A percentile compares a stretch with the other conserved stretches of the same genome.
phyloP scores from a whole-genome alignment of 2,329 filamentous ascomycete species.

The Diplodia seriata region DNA sequence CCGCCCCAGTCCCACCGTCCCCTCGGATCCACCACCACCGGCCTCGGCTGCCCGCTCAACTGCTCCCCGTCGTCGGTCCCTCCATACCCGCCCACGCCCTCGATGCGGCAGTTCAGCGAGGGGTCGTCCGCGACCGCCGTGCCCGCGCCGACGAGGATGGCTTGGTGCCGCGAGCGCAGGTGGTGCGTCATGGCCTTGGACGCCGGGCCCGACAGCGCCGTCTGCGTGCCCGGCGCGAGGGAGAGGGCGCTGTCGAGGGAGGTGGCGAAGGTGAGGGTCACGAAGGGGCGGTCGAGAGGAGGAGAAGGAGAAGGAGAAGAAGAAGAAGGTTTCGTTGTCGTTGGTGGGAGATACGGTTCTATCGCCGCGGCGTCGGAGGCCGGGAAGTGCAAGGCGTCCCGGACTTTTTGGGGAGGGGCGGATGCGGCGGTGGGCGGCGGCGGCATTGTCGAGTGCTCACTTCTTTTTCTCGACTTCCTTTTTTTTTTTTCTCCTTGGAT shows the following conservation, averaged over 20 bases:
- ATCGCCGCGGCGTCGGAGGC: constrained; percentile 55
- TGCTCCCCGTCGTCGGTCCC: constrained; percentile 45
- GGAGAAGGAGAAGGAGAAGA: constrained; percentile 63
- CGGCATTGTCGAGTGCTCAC: not conserved
- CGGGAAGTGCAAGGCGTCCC: constrained; percentile 51
- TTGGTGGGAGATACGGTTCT: constrained; percentile 57
- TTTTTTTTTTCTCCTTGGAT: too few relatives aligned
- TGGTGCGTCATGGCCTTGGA: constrained; percentile 95
- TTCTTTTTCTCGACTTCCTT: too few relatives aligned
- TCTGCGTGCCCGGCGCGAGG: constrained; percentile 79
- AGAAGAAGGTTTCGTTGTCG: constrained; percentile 7
- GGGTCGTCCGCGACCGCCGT: constrained; percentile 88
- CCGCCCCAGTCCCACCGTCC: constrained; percentile 72
- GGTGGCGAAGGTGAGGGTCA: constrained; percentile 88
- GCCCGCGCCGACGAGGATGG: constrained; percentile 83
- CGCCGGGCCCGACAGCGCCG: constrained; percentile 78
- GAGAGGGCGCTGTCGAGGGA: constrained; percentile 85
- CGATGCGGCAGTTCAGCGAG: constrained; percentile 79
- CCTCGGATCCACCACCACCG: constrained; percentile 80
- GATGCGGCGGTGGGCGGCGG: not conserved
- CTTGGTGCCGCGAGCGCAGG: constrained; percentile 80
- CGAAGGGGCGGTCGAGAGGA: constrained; percentile 35
- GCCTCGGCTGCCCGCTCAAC: constrained; percentile 72
- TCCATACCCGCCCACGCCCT: constrained; percentile 64
- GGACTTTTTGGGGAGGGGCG: constrained; percentile 28